phyloP scores from a whole-genome alignment of 352 stramenopile species.

The Phytophthora ramorum region DNA sequence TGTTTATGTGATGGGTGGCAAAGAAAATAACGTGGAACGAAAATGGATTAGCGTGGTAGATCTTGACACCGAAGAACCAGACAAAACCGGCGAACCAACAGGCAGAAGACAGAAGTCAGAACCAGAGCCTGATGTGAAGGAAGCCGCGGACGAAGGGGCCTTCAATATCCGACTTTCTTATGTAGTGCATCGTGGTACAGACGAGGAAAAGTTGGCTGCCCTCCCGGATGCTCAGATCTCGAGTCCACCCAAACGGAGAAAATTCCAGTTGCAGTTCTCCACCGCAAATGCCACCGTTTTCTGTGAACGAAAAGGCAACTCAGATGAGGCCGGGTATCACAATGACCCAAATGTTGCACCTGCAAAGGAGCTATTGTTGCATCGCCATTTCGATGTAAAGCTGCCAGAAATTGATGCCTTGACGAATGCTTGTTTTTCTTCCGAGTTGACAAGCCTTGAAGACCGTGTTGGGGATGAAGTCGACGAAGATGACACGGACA shows the following conservation, averaged over 20 bases:
- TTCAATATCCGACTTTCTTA: conserved; percentile 39
- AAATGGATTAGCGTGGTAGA: conserved; percentile 82
- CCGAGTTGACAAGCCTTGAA: conserved; percentile 43
- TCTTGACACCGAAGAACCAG: conserved; percentile 39
- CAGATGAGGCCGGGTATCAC: neutral
- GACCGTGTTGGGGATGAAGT: conserved; percentile 50
- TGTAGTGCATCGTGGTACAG: conserved; percentile 20
- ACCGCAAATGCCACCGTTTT: conserved; percentile 49
- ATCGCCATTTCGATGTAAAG: conserved; percentile 68
- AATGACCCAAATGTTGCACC: neutral
- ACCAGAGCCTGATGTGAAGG: conserved; percentile 17
- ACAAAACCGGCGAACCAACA: conserved; percentile 33
- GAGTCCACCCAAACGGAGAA: conserved; percentile 18
- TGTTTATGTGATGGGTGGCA: conserved; percentile 70
- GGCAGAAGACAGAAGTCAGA: conserved; percentile 19
- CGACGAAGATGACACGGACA: conserved; percentile 57
- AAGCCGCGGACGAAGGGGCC: conserved; percentile 13
- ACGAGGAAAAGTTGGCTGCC: conserved; percentile 32
- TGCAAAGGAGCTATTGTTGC: conserved; percentile 54
- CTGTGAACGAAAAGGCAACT: conserved; percentile 36
- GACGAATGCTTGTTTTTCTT: conserved; percentile 50
- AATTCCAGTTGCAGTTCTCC: conserved; percentile 56
- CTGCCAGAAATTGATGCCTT: conserved; percentile 36
- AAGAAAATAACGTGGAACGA: conserved; percentile 81
- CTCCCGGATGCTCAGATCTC: conserved; percentile 24